Evolutionary conservation across 2,329 filamentous ascomycete genomes (phyloP).

Genomic region (Exserohilum turcica): DNA sequence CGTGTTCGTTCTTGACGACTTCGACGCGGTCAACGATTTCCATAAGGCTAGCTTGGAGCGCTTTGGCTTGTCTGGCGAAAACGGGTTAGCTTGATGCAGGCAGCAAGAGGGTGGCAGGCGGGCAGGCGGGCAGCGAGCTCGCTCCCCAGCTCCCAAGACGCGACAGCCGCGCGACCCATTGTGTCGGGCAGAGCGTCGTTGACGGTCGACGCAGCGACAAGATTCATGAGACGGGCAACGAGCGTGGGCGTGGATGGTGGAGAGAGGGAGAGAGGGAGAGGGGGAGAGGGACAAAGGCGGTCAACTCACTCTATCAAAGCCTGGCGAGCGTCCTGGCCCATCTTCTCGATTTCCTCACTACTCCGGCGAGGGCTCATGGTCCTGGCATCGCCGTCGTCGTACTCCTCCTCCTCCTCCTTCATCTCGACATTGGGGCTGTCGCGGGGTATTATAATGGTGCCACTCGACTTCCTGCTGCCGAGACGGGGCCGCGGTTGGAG

Average conservation of each 20-base stretch:
- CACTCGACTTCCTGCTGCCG: conserved; percentile 76
- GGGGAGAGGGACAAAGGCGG: background rate
- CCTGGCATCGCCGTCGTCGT: conserved; percentile 85
- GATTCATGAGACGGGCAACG: background rate
- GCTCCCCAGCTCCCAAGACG: background rate
- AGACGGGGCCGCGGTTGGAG: conserved; percentile 67
- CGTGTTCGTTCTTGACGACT: conserved; percentile 89
- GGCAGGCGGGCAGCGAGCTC: background rate
- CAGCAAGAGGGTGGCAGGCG: background rate
- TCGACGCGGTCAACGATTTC: conserved; percentile 93
- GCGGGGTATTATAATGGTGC: conserved; percentile 80
- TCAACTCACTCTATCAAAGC: conserved; percentile 64
- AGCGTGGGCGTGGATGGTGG: background rate
- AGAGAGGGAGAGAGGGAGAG: background rate
- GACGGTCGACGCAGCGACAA: background rate
- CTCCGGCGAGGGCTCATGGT: conserved; percentile 94
- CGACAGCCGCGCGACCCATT: background rate
- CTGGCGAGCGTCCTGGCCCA: conserved; percentile 79
- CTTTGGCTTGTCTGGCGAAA: conserved; percentile 75
- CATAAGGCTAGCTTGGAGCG: conserved; percentile 84
- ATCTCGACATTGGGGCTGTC: conserved; percentile 76
- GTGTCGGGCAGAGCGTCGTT: background rate
- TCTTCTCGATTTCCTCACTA: conserved; percentile 85
- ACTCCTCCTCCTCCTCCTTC: conserved; percentile 72
- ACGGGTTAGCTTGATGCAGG: conserved; percentile 10